Percentiles rank a stretch among this genome's conserved stretches.
These are phyloP conservation scores for Exophiala sideris DNA, from an alignment of 2,329 filamentous ascomycete genomes.

Conservation along the genomic window DNA sequence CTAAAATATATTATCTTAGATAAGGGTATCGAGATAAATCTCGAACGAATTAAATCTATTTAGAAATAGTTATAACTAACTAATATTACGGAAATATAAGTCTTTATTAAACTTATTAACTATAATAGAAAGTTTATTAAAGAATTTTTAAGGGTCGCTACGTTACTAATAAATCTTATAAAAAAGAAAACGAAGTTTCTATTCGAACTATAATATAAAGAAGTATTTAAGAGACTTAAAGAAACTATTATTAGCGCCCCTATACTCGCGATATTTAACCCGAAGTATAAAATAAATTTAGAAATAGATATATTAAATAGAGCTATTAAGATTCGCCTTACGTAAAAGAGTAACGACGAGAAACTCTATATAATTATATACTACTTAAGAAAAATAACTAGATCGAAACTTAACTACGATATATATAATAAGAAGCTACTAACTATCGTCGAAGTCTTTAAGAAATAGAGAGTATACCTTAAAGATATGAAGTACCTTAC, in stretches of 20 bases:
- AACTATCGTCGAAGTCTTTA: conserved; percentile 15
- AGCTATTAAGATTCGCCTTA: too few species aligned
- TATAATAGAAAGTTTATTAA: conserved; percentile 33
- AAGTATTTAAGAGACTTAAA: neutral
- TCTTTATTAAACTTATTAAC: conserved; percentile 1
- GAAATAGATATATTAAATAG: conserved; percentile 19
- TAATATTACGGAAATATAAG: conserved; percentile 15
- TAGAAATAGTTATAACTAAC: too few species aligned
- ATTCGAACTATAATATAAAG: conserved; percentile 15
- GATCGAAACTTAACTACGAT: neutral
- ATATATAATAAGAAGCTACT: conserved; percentile 27
- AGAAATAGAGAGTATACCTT: conserved; percentile 20
- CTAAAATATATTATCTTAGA: conserved; percentile 35
- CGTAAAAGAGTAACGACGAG: conserved; percentile 8
- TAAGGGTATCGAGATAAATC: too few species aligned
- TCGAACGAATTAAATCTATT: too few species aligned
- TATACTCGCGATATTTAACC: conserved; percentile 21
- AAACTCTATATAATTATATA: conserved; percentile 1
- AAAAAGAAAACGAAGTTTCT: conserved; percentile 4
- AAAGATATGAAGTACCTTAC: conserved; percentile 6
- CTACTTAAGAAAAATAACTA: neutral
- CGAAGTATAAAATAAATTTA: conserved; percentile 4
- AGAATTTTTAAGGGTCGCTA: conserved; percentile 24
- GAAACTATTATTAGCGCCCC: neutral
- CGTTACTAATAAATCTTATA: conserved; percentile 24